Evolutionary conservation across 495 filamentous ascomycete species (phyloP), one percentile per base, ranked within the genome.

Genomic region (Penicillium riverlandense): DNA sequence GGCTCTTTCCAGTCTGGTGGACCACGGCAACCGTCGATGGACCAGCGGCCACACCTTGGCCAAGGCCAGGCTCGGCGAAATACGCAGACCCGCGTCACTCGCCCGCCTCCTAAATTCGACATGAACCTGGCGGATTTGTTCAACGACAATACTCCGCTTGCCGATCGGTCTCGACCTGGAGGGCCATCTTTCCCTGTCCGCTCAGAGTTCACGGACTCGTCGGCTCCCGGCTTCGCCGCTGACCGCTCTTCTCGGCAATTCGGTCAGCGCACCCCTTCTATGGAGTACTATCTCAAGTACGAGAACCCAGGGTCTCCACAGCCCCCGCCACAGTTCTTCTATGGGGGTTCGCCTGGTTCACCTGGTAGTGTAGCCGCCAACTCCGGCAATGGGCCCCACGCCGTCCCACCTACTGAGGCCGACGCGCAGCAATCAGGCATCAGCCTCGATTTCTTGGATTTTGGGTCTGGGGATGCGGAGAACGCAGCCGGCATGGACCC

Each of bases 61-160:
- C 52, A 55, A 37, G 55, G 47, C 37, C 58, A 56, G 31, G 39
- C 44, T n/a, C 59, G 59, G 12, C 60, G 59, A 16, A 48, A 49
- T 28, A 50, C 50, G 8, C 58, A 63, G 41, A 45, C 52, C 45
- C 57, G 68, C 34, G 45, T 50, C 10, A 41, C 63, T 39, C 61
- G 72, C 5, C 73, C 67, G 1, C 45, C 67, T 11, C 80, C 79
- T 6, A 64, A 68, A 45, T 84, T 84, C 49, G 82, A 86, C 54
- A 80, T 82, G 77, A 78, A 83, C 45, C 63, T 85, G 28, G 73
- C 71, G 11, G 80, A 84, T 43, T 49, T 71, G 1, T 69, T 71
- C 42, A 61, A 47, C 16, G 62, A 66, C 33, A 59, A 48, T 34
- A 47, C 38, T 14, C 45, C 57, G 8, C 38, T 62, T 27, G 22